Percentiles rank a stretch among this genome's conserved stretches.
Conservation (phyloP, 2,329 filamentous ascomycete species). For the Colletotrichum plurivorum region DNA sequence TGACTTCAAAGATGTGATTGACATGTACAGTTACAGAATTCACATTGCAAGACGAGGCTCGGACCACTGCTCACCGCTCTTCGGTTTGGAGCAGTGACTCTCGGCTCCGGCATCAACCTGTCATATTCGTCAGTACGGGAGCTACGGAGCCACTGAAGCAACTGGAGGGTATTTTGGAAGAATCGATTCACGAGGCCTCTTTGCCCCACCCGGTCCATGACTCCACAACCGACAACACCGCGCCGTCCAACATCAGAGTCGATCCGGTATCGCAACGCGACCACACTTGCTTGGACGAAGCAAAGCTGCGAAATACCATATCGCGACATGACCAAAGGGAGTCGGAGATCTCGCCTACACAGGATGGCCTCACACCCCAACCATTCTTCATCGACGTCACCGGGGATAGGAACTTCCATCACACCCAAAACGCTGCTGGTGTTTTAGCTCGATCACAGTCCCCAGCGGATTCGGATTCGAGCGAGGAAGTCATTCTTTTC, state of each 20-base stretch:
- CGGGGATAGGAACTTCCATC: conserved; percentile 46
- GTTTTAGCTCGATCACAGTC: conserved; percentile 22
- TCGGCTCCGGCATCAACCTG: conserved; percentile 63
- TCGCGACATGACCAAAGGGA: not conserved
- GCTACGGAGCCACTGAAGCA: conserved; percentile 64
- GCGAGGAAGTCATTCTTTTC: conserved; percentile 82
- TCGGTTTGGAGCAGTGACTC: conserved; percentile 55
- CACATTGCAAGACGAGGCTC: conserved; percentile 44
- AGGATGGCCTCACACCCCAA: not conserved
- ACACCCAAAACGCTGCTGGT: not conserved
- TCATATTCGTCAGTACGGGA: conserved; percentile 69
- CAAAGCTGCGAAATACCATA: too few species aligned
- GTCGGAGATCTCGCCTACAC: not conserved
- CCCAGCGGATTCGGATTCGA: conserved; percentile 59
- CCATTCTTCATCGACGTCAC: conserved; percentile 56
- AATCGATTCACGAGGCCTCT: not conserved
- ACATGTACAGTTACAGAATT: conserved; percentile 22
- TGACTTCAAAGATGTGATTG: not conserved
- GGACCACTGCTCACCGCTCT: conserved; percentile 50
- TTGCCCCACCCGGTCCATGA: too few species aligned
- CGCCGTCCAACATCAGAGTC: too few species aligned
- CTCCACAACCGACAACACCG: too few species aligned
- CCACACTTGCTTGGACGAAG: too few species aligned
- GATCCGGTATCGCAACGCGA: too few species aligned
- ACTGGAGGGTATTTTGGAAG: conserved; percentile 46